A percentile compares a stretch with the other conserved stretches of the same genome.
Conservation (phyloP, 2,329 filamentous ascomycete genomes). For the Trichoderma sp. region DNA sequence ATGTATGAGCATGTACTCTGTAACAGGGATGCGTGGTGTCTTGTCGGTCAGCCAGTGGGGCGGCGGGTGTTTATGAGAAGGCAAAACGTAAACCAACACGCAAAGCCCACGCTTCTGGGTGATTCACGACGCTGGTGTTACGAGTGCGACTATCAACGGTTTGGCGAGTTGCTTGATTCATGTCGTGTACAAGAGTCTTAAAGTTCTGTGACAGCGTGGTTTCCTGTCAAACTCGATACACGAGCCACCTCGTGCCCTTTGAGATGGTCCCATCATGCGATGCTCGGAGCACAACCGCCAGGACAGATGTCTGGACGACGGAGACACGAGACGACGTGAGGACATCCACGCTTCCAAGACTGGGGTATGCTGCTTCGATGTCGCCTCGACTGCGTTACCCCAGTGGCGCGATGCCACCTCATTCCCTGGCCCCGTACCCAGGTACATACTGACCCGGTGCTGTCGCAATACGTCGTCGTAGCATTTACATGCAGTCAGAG, state of each 20-base stretch:
- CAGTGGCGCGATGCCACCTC: constrained; percentile 4
- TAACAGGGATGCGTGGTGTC: constrained; percentile 12
- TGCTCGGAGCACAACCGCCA: not conserved
- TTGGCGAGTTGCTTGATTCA: constrained; percentile 7
- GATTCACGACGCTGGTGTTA: too few relatives aligned
- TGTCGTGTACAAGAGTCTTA: not conserved
- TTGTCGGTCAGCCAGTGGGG: constrained; percentile 5
- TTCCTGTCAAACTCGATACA: constrained; percentile 1
- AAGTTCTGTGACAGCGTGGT: not conserved
- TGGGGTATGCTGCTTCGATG: constrained; percentile 15
- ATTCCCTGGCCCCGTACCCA: not conserved
- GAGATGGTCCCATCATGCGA: constrained; percentile 16
- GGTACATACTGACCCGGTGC: too few relatives aligned
- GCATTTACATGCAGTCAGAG: not conserved
- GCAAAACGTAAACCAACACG: constrained; percentile 19
- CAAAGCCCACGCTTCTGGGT: not conserved
- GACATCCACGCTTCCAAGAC: not conserved
- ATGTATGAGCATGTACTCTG: not conserved
- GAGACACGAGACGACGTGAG: not conserved
- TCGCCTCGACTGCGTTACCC: constrained; percentile 2
- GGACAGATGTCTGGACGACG: not conserved
- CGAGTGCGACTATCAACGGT: not conserved
- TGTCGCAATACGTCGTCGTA: too few relatives aligned
- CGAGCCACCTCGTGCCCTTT: constrained; percentile 1
- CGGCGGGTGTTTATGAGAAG: constrained; percentile 17